Evolutionary conservation across 495 filamentous ascomycete species (phyloP).

Genomic region (Penicillium coprophilum): DNA sequence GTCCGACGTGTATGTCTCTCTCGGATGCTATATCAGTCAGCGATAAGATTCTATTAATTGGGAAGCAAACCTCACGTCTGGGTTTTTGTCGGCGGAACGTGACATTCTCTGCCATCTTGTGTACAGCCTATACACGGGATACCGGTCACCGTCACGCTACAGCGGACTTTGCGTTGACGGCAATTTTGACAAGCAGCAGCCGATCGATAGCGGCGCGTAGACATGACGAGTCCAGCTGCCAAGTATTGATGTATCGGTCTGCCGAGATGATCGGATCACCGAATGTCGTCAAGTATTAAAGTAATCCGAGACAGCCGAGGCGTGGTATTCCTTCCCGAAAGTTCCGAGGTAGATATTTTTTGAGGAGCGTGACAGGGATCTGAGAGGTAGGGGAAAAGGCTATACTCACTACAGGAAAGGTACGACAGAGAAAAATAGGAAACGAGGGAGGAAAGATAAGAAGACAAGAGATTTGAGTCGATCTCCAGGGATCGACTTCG

Average conservation of each 20-base stretch:
- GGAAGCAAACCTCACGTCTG: constrained; percentile 2
- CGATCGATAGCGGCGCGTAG: constrained; percentile 35
- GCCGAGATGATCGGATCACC: not conserved
- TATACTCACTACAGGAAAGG: too few relatives aligned
- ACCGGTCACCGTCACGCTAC: constrained; percentile 33
- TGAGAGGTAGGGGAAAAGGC: not conserved
- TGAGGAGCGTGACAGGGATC: too few relatives aligned
- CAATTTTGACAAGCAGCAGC: constrained; percentile 34
- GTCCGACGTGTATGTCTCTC: not conserved
- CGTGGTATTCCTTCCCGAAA: not conserved
- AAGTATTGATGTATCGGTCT: not conserved
- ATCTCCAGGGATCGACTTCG: too few relatives aligned
- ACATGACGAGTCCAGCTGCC: constrained; percentile 29
- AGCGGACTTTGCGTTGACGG: constrained; percentile 38
- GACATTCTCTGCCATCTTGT: constrained; percentile 31
- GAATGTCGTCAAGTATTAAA: not conserved
- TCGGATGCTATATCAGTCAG: not conserved
- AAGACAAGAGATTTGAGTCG: too few relatives aligned
- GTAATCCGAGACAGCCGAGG: constrained; percentile 2
- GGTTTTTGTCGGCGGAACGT: constrained; percentile 18
- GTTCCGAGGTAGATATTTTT: not conserved
- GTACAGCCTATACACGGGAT: constrained; percentile 33
- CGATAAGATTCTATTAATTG: not conserved
- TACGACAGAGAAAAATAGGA: too few relatives aligned
- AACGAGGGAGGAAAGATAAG: too few relatives aligned